A percentile compares a stretch with the other conserved stretches of the same genome.
These are phyloP conservation scores for Raphanus raphanistrum DNA, from an alignment of 345 rosid genomes.

Conservation along the genomic window DNA sequence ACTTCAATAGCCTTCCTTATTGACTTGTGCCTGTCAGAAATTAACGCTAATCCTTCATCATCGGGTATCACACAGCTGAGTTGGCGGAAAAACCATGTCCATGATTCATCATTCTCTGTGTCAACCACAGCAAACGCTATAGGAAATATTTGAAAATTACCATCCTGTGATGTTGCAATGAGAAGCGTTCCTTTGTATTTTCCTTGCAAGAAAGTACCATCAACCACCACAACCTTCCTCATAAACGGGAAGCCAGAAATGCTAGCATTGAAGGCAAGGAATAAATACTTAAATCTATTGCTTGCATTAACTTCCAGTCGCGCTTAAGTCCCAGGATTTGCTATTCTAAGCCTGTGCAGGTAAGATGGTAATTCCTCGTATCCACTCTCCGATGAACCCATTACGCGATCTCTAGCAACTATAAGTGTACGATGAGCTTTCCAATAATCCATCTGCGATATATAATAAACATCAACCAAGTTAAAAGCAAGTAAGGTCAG, in stretches of 20 bases:
- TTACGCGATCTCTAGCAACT: no score
- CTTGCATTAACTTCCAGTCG: not conserved
- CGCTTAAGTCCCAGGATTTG: not conserved
- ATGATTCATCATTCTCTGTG: not conserved
- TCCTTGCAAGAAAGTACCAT: not conserved
- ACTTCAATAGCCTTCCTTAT: no score
- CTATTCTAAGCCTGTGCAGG: not conserved
- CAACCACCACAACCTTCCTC: not conserved
- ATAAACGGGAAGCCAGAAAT: not conserved
- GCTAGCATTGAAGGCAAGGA: not conserved
- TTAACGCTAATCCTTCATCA: no score
- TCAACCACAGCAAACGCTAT: not conserved
- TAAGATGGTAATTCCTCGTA: not conserved
- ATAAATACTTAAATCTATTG: not conserved
- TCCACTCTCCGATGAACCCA: not conserved
- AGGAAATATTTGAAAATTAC: not conserved
- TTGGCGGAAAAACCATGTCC: not conserved
- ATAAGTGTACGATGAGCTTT: not conserved
- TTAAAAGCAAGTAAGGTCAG: no score
- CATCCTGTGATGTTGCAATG: not conserved
- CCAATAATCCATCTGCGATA: not conserved
- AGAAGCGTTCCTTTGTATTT: not conserved
- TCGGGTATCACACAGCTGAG: not conserved
- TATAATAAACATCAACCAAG: no score
- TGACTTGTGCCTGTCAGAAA: no score